Base-by-base conservation (phyloP, 2,329 filamentous ascomycete genomes). In the Fusarium siculi region DNA sequence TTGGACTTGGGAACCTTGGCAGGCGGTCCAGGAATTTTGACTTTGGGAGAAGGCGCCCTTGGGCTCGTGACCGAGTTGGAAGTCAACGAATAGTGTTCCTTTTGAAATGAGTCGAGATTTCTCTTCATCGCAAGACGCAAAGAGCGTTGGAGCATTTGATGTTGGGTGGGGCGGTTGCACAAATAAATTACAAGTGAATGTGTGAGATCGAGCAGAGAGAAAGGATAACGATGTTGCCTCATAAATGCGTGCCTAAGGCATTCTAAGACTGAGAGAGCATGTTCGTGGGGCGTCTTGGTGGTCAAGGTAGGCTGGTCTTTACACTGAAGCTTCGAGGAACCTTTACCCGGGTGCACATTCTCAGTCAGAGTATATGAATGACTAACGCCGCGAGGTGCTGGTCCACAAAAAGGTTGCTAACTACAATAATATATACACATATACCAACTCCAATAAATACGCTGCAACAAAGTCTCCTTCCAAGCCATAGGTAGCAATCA, bases 41-140 rank as follows among this genome's bases (percentile, higher is more conserved):
- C 47, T 40, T 60, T n/a, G 5, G 39, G 54, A 32, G 47, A 30
- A 25, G 61, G 19, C 30, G 55, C 30, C 15, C 53, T 34, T 37
- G 62, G 46, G 42, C 53, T 40, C 16, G 47, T 30, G 39, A 36
- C 30, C 61, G n/a, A 36, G 49, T 53, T 63, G 32, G 42, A 63
- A 63, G 37, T 36, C 25, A 34, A 23, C 53, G 60, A 46, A 39
- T 55, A 47, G 36, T 72, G 70, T 28, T 79, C 76, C 50, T 66
- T 74, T 23, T 80, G 72, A 53, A 79, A 76, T 23, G 56, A 61
- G 55, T 78, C 75, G 23, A 82, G 68, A 61, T 81, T 82, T 74
- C 81, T 81, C 70, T 82, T 82, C 80, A 82, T 82, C 70, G 70
- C 78, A 72, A 74, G 65, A 54, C 72, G 18, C 42, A 44, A 53